Base-by-base conservation (phyloP, 331 rosid genomes). In the Spiraea crenata region DNA sequence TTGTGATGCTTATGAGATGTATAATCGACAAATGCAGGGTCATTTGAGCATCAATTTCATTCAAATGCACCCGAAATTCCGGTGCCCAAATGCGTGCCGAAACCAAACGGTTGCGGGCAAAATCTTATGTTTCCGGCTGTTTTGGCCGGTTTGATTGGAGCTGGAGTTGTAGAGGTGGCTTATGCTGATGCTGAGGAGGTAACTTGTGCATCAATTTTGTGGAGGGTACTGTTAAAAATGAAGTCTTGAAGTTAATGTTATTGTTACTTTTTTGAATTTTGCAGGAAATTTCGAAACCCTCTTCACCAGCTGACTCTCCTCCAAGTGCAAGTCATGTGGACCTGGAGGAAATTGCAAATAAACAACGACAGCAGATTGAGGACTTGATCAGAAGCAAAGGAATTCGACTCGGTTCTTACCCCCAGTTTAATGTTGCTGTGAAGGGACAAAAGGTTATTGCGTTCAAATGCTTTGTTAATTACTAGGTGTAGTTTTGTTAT, bases 361-460 rank as follows among this genome's bases (percentile, higher is more conserved):
- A 77, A 71, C 90, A 88, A 52, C 88, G 89, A 3, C 67, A 66
- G 71, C 72, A 82, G 54, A 93, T 83, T 80, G 81, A 81, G 56
- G 85, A 83, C 48, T 76, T 77, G 78, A 85, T 88, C 46, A 75
- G 60, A 65, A 75, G 76, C 74, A 90, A 74, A 80, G 96, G 92
- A 67, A 44, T 85, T 37, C 72, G 48, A 46, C 55, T 42, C 49
- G 87, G 92, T 61, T 83, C 93, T 67, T 87, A 78, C 75, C 98
- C 98, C 60, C 82, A 81, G 14, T 88, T 84, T 85, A 71, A 19
- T 44, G 88, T 90, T 62, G 81, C 88, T 14, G 82, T 82, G 64
- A 89, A 87, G 78, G 98, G 98, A 70, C 88, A 83, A 67, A 85
- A 84, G 98, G 97, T 93, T 72, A 50, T 34, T 55, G 62, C 72